Conservation (phyloP, 139 green algal genomes). For the Chlamydomonas incerta region DNA sequence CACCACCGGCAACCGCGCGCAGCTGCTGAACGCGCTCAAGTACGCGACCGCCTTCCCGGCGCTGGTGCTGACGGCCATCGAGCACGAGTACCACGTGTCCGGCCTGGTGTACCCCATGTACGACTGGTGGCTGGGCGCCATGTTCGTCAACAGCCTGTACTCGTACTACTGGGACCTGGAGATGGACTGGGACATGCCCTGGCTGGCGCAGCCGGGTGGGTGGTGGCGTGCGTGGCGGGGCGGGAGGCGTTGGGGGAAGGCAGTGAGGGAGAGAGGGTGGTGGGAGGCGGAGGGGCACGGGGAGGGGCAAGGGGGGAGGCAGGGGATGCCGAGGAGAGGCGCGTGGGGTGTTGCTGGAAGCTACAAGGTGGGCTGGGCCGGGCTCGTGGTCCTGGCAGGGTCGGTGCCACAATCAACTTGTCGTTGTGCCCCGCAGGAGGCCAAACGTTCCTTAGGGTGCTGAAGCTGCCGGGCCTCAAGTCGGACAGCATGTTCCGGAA, state of each 20-base stretch:
- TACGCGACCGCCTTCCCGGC: conserved; percentile 96
- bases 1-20: conserved; percentile 66
- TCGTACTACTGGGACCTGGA: conserved; percentile 98
- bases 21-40: conserved; percentile 94
- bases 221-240: not conserved
- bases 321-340: no score
- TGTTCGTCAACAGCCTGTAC: conserved; percentile 88
- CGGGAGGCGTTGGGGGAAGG: not conserved
- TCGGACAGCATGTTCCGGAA: conserved; percentile 23
- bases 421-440: not conserved
- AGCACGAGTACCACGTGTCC: conserved; percentile 79
- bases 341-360: no score
- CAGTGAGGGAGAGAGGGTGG: no score
- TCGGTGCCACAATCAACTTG: no score
- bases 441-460: not conserved
- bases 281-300: no score
- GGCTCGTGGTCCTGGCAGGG: no score
- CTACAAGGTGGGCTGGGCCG: no score
- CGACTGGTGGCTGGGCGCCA: conserved; percentile 82
- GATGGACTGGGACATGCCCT: conserved; percentile 94
- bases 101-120: conserved; percentile 56
- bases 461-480: conserved; percentile 36
- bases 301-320: no score
- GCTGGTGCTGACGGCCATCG: conserved; percentile 83
- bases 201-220: conserved; percentile 52